phyloP scores from a whole-genome alignment of 1,284 basidiomycete genomes.

The Tranzscheliella williamsii region DNA sequence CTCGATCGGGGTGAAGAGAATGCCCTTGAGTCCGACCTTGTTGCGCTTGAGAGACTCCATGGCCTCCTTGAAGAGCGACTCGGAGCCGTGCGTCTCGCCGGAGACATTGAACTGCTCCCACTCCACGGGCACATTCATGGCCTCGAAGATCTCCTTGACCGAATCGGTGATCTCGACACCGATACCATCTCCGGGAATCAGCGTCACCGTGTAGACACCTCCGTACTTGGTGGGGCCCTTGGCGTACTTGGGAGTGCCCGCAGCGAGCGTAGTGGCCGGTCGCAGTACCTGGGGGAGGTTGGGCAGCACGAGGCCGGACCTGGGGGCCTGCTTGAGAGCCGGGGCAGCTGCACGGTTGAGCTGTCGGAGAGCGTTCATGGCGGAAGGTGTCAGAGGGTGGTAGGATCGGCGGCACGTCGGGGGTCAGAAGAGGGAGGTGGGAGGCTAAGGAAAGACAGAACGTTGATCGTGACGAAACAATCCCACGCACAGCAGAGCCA shows the following conservation, averaged over 20 bases:
- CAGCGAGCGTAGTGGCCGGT: conserved; percentile 75
- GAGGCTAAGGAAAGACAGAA: not conserved
- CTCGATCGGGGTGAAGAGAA: conserved; percentile 97
- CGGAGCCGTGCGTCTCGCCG: conserved; percentile 89
- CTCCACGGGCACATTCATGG: conserved; percentile 96
- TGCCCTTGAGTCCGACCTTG: conserved; percentile 97
- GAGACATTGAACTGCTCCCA: conserved; percentile 99
- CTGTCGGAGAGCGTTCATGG: conserved; percentile 41
- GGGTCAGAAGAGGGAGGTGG: conserved; percentile 2
- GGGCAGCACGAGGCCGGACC: conserved; percentile 38
- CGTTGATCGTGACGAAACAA: too few relatives aligned
- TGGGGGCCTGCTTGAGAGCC: conserved; percentile 42
- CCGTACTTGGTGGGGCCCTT: conserved; percentile 89
- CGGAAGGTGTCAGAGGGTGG: conserved; percentile 9
- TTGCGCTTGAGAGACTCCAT: conserved; percentile 93
- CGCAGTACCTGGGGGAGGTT: conserved; percentile 41
- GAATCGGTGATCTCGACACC: conserved; percentile 96
- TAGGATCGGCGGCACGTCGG: conserved; percentile 5
- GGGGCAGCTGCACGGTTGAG: conserved; percentile 41
- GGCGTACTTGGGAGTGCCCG: conserved; percentile 76
- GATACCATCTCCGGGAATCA: conserved; percentile 65
- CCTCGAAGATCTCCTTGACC: conserved; percentile 98
- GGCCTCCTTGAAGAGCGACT: conserved; percentile 90
- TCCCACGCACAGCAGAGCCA: not conserved
- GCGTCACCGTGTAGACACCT: conserved; percentile 69